A percentile compares a stretch with the other conserved stretches of the same genome.
Evolutionary conservation across 371 early-diverging fungal species (phyloP).

Genomic region (Rhizopus microsporus): DNA sequence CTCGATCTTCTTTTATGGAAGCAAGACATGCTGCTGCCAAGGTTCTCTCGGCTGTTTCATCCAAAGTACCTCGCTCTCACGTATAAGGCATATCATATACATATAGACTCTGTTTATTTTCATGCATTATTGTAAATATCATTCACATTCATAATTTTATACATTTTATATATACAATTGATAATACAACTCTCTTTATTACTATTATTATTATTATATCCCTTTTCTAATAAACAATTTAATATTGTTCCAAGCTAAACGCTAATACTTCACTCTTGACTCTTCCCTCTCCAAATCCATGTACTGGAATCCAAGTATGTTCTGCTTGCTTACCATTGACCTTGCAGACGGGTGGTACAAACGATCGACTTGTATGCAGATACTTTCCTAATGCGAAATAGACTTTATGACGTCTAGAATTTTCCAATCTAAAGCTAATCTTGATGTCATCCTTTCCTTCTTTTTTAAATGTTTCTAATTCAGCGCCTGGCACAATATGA

Average conservation of each 20-base stretch:
- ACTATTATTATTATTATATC: background rate
- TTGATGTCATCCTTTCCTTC: background rate
- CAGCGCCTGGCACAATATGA: constrained; percentile 52
- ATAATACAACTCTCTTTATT: background rate
- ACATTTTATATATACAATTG: background rate
- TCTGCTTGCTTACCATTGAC: constrained; percentile 25
- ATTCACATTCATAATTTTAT: background rate
- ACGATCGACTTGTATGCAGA: constrained; percentile 12
- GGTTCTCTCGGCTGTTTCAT: constrained; percentile 12
- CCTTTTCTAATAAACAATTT: background rate
- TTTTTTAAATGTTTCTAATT: constrained; percentile 23
- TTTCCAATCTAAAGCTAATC: constrained; percentile 20
- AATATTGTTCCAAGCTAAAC: constrained; percentile 16
- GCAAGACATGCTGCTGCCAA: constrained; percentile 7
- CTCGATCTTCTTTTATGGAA: constrained; percentile 4
- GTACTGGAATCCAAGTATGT: constrained; percentile 28
- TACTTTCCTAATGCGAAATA: constrained; percentile 32
- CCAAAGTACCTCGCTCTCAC: constrained; percentile 8
- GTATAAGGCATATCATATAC: background rate
- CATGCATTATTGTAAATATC: background rate
- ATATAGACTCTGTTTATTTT: background rate
- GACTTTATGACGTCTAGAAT: constrained; percentile 28
- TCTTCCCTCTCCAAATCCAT: constrained; percentile 30
- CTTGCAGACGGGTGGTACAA: constrained; percentile 19
- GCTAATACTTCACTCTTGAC: constrained; percentile 26